phyloP scores from a whole-genome alignment of 495 filamentous ascomycete genomes.

The Trichoderma orchidacearum region DNA sequence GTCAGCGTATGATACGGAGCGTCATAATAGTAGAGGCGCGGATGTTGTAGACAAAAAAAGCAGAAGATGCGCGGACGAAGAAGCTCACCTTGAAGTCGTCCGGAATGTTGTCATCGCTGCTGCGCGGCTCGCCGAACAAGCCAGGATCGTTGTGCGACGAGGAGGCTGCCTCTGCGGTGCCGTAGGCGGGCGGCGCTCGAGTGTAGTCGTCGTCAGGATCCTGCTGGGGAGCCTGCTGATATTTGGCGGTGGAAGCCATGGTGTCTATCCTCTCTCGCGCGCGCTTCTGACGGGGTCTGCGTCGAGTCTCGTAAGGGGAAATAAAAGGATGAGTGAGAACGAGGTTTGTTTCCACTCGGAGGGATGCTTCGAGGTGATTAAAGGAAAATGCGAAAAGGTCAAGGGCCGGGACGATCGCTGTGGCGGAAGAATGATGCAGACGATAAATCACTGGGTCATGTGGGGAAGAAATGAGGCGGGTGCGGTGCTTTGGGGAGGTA shows the following conservation, averaged over 20 bases:
- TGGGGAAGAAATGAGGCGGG: not conserved
- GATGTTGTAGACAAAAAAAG: not conserved
- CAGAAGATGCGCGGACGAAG: not conserved
- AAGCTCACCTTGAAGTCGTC: constrained; percentile 84
- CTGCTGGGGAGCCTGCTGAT: constrained; percentile 55
- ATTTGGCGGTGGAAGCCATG: constrained; percentile 60
- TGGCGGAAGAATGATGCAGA: not conserved
- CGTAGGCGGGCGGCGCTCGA: constrained; percentile 77
- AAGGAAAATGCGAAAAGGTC: not conserved
- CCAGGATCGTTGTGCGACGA: constrained; percentile 23
- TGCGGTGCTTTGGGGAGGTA: not conserved
- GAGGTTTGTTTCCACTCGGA: not conserved
- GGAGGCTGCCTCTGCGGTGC: constrained; percentile 26
- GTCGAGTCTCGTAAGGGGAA: too few species aligned
- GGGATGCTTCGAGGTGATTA: not conserved
- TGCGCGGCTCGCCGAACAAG: constrained; percentile 44
- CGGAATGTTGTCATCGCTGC: constrained; percentile 75
- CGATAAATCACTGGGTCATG: not conserved
- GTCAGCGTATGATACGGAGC: not conserved
- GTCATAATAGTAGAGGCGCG: not conserved
- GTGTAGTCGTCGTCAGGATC: constrained; percentile 62
- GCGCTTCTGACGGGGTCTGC: not conserved
- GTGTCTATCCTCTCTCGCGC: not conserved
- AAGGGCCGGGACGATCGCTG: not conserved
- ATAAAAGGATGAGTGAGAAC: not conserved